Evolutionary conservation across 2,329 filamentous ascomycete species (phyloP).

Genomic region (Xylariaceae sp.): DNA sequence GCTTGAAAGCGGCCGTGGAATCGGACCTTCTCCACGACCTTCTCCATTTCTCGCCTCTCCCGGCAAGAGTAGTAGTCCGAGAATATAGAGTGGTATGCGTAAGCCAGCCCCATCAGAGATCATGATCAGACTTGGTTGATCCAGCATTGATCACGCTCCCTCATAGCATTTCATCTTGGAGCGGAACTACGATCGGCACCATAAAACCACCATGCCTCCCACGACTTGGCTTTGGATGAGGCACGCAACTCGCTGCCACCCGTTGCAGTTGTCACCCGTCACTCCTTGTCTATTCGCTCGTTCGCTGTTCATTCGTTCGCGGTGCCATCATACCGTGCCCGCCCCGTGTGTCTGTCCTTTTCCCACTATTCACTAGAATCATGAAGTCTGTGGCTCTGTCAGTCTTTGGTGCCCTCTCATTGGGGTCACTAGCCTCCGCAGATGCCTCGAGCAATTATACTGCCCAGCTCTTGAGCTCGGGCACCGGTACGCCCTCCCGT

Average conservation of each 20-base stretch:
- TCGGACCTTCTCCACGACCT: no score
- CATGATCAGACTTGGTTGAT: neutral
- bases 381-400: slow-evolving; percentile 6
- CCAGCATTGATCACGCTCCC: neutral
- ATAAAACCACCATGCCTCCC: neutral
- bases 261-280: neutral
- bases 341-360: no score
- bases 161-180: neutral
- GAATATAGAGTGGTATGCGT: neutral
- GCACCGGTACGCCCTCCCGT: slow-evolving; percentile 6
- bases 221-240: neutral
- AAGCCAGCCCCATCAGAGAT: neutral
- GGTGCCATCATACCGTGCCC: neutral
- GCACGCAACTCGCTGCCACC: neutral
- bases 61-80: neutral
- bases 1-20: neutral
- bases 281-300: neutral
- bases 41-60: no score
- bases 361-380: neutral
- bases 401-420: slow-evolving; percentile 5
- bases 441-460: slow-evolving; percentile 14
- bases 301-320: neutral
- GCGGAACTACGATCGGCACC: neutral
- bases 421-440: slow-evolving; percentile 6
- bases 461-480: slow-evolving; percentile 11